Evolutionary conservation across 345 rosid genomes (phyloP).

Genomic region (Geranium brycei): DNA sequence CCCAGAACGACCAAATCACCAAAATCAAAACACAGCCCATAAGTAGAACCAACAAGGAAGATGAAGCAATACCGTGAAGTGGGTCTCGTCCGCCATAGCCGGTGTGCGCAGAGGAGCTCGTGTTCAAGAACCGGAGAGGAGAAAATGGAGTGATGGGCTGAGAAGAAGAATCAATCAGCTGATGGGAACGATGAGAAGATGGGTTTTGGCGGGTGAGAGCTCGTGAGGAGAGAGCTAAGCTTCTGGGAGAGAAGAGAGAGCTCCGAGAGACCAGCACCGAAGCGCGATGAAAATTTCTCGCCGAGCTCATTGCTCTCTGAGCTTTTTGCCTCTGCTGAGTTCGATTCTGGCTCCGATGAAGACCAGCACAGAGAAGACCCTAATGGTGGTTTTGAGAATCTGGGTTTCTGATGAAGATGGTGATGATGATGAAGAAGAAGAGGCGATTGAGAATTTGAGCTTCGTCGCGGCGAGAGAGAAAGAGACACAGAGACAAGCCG

Average conservation of each 20-base stretch:
- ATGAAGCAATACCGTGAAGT: slow-evolving; percentile 18
- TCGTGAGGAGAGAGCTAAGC: slow-evolving; percentile 1
- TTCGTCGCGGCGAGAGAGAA: no score
- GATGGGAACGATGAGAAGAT: not conserved
- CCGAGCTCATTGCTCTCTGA: not conserved
- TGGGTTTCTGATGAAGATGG: no score
- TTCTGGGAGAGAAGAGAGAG: not conserved
- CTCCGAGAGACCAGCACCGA: not conserved
- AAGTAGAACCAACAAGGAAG: no score
- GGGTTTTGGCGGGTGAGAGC: not conserved
- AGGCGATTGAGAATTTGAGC: no score
- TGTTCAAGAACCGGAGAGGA: not conserved
- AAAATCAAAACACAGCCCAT: no score
- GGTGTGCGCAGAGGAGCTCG: slow-evolving; percentile 2
- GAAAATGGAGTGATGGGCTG: not conserved
- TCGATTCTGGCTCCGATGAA: no score
- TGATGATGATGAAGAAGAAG: no score
- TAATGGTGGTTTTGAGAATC: no score
- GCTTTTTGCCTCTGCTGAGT: no score
- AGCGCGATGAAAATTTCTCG: not conserved
- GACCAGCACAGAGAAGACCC: no score
- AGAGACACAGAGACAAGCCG: no score
- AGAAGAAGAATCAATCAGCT: not conserved
- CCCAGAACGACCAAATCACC: no score
- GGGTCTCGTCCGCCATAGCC: slow-evolving; percentile 12